Evolutionary conservation across 192 early-diverging fungal species (phyloP).

Genomic region (Chytriomyces sp.): DNA sequence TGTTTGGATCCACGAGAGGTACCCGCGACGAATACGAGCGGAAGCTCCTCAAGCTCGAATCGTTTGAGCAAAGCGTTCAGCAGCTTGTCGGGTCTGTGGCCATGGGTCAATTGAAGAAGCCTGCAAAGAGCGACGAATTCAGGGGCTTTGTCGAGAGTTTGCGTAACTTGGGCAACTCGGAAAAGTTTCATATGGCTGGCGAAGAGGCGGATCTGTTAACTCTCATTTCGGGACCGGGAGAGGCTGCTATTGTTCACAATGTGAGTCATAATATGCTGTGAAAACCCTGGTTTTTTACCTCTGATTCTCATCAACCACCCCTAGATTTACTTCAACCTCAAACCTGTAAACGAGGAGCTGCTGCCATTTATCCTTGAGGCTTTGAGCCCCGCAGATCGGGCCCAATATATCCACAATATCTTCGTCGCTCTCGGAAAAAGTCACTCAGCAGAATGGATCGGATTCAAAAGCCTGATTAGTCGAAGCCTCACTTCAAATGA

Average conservation of each 20-base stretch:
- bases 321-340: constrained; percentile 2
- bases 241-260: neutral
- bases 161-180: neutral
- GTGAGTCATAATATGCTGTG: neutral
- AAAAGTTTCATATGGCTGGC: neutral
- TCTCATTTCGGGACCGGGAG: neutral
- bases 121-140: neutral
- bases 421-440: neutral
- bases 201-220: constrained; percentile 12
- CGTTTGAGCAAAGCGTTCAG: neutral
- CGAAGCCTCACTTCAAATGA: neutral
- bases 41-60: neutral
- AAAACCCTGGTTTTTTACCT: neutral
- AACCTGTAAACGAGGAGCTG: neutral
- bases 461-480: neutral
- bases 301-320: neutral
- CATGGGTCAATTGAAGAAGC: constrained; percentile 8
- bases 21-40: constrained; percentile 10
- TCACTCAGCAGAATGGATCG: constrained; percentile 21
- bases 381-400: constrained; percentile 8
- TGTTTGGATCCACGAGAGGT: constrained; percentile 14
- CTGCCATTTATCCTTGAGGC: constrained; percentile 30
- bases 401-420: constrained; percentile 32
- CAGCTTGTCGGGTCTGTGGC: neutral
- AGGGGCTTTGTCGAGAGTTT: neutral